phyloP scores from a whole-genome alignment of 2,329 filamentous ascomycete genomes.

The Pseudogymnoascus sp. region DNA sequence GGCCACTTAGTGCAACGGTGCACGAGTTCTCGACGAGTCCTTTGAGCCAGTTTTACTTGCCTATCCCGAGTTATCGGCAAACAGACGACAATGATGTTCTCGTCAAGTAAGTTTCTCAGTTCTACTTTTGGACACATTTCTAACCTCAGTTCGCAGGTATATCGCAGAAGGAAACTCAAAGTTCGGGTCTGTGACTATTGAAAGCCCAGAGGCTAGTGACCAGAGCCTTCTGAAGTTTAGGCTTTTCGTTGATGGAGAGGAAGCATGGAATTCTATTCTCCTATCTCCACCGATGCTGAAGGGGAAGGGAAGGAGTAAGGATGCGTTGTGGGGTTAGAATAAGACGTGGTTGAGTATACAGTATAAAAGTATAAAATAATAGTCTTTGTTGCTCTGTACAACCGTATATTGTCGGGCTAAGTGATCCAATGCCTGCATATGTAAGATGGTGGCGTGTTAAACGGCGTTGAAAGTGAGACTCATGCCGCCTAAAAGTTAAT shows the following conservation, averaged over 20 bases:
- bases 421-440: background rate
- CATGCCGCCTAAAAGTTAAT: no score
- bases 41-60: constrained; percentile 87
- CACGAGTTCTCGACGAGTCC: constrained; percentile 91
- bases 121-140: background rate
- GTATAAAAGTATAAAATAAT: background rate
- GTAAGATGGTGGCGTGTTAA: background rate
- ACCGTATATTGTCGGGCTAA: background rate
- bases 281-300: constrained; percentile 35
- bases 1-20: constrained; percentile 56
- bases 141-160: constrained; percentile 41
- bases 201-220: constrained; percentile 51
- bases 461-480: background rate
- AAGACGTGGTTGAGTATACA: background rate
- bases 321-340: constrained; percentile 25
- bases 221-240: constrained; percentile 71
- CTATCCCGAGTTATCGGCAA: constrained; percentile 74
- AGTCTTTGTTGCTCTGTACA: background rate
- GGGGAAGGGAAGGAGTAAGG: constrained; percentile 21
- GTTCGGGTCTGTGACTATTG: constrained; percentile 75
- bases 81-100: constrained; percentile 72
- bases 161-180: constrained; percentile 81
- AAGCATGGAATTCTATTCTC: constrained; percentile 61
- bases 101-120: constrained; percentile 58
- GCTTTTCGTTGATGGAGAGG: constrained; percentile 71